A percentile compares a stretch with the other conserved stretches of the same genome.
Conservation (phyloP, 2,329 filamentous ascomycete species). For the Catunica adiposa region DNA sequence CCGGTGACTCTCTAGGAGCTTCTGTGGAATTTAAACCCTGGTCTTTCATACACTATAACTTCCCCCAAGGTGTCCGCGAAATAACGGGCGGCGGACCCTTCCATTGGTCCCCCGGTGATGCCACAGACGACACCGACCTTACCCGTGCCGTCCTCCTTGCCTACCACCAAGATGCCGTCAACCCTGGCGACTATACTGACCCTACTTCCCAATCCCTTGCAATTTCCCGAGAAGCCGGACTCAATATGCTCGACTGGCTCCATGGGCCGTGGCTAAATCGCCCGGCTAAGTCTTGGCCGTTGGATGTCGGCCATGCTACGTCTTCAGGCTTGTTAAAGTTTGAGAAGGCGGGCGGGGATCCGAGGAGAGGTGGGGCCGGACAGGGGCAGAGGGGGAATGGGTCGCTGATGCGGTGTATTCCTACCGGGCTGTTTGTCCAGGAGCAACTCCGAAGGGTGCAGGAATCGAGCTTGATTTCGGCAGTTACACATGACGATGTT, state of each 20-base stretch:
- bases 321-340: constrained; percentile 20
- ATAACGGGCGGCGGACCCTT: constrained; percentile 31
- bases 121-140: constrained; percentile 33
- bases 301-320: background rate
- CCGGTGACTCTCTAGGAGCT: constrained; percentile 31
- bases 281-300: constrained; percentile 17
- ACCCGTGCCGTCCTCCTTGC: constrained; percentile 29
- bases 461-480: constrained; percentile 24
- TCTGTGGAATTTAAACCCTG: constrained; percentile 28
- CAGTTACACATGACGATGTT: constrained; percentile 25
- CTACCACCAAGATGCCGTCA: constrained; percentile 21
- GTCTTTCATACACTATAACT: constrained; percentile 19
- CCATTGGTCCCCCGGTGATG: constrained; percentile 26
- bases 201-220: background rate
- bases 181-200: background rate
- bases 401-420: constrained; percentile 31
- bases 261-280: constrained; percentile 28
- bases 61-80: constrained; percentile 25
- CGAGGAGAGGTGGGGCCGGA: constrained; percentile 23
- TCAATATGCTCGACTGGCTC: constrained; percentile 27
- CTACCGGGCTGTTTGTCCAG: constrained; percentile 26
- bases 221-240: constrained; percentile 19
- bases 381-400: constrained; percentile 27
- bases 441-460: constrained; percentile 18
- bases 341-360: constrained; percentile 17